These are phyloP conservation scores for Iris macrosiphon DNA, from an alignment of 106 monocot genomes.

Conservation along the genomic window DNA sequence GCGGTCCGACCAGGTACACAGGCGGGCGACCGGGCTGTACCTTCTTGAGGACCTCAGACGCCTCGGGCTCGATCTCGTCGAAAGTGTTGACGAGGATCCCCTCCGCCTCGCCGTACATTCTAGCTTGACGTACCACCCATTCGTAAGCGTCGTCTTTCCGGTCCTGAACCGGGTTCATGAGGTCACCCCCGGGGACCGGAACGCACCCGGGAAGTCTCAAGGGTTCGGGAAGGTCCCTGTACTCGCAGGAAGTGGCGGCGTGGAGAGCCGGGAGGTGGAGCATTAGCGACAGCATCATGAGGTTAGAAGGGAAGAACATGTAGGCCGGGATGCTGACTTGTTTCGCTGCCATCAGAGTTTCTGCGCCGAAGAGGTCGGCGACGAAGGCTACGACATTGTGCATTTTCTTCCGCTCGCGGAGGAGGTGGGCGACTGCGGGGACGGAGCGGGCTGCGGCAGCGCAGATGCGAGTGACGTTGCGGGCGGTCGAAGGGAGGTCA, in stretches of 20 bases:
- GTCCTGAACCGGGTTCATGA: constrained; percentile 36
- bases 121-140: constrained; percentile 37
- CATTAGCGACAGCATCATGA: constrained; percentile 26
- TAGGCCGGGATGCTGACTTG: constrained; percentile 23
- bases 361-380: constrained; percentile 48
- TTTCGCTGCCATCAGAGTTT: constrained; percentile 30
- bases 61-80: constrained; percentile 35
- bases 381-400: constrained; percentile 34
- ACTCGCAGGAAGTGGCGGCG: constrained; percentile 19
- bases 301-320: constrained; percentile 52
- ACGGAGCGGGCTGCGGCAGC: constrained; percentile 12
- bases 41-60: constrained; percentile 9
- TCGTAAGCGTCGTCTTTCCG: constrained; percentile 21
- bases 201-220: constrained; percentile 52
- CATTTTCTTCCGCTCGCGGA: constrained; percentile 6
- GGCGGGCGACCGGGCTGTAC: constrained; percentile 19
- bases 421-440: constrained; percentile 16
- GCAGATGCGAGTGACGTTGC: constrained; percentile 28
- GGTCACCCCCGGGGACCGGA: constrained; percentile 40
- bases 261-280: constrained; percentile 47
- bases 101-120: constrained; percentile 22
- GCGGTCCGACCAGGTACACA: constrained; percentile 46
- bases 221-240: constrained; percentile 28
- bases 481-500: constrained; percentile 29
- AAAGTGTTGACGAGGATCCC: constrained; percentile 56